Evolutionary conservation across 495 filamentous ascomycete genomes (phyloP).

Genomic region (Aspergillus mulundensis): DNA sequence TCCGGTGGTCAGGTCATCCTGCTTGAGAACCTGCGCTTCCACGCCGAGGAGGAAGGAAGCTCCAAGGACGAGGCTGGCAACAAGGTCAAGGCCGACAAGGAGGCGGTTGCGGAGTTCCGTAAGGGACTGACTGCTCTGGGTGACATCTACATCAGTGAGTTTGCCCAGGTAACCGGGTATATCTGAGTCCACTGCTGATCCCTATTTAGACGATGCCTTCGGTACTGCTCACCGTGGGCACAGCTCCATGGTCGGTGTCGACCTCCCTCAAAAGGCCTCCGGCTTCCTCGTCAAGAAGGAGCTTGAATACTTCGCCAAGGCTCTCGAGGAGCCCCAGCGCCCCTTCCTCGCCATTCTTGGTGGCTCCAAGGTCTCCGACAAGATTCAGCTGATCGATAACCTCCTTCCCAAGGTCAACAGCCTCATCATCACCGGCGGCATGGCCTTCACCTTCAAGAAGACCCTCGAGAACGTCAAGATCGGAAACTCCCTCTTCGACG

Average conservation of each 20-base stretch:
- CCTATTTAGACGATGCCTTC: constrained; percentile 76
- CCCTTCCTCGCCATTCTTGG: constrained; percentile 99
- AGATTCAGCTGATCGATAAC: constrained; percentile 99
- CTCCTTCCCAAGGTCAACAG: constrained; percentile 94
- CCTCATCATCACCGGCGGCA: constrained; percentile 93
- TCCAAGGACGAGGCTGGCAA: constrained; percentile 88
- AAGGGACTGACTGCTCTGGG: constrained; percentile 92
- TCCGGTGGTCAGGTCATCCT: constrained; percentile 80
- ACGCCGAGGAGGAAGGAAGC: constrained; percentile 95
- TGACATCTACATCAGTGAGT: constrained; percentile 93
- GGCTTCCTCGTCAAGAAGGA: constrained; percentile 99
- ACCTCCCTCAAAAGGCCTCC: constrained; percentile 91
- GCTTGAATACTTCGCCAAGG: constrained; percentile 98
- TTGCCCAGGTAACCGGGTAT: neutral
- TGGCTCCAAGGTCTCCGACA: constrained; percentile 97
- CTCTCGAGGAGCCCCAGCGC: constrained; percentile 85
- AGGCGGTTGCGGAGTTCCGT: constrained; percentile 85
- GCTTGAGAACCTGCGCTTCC: constrained; percentile 96
- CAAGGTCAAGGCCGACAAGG: constrained; percentile 97
- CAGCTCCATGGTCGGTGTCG: constrained; percentile 97
- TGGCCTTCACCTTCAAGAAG: constrained; percentile 99
- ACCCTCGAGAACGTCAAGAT: constrained; percentile 86
- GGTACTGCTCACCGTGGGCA: constrained; percentile 97
- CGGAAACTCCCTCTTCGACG: constrained; percentile 89
- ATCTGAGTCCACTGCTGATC: neutral